These are phyloP conservation scores for Stephania cephalantha DNA, from an alignment of 164 flowering plant genomes.

Conservation along the genomic window DNA sequence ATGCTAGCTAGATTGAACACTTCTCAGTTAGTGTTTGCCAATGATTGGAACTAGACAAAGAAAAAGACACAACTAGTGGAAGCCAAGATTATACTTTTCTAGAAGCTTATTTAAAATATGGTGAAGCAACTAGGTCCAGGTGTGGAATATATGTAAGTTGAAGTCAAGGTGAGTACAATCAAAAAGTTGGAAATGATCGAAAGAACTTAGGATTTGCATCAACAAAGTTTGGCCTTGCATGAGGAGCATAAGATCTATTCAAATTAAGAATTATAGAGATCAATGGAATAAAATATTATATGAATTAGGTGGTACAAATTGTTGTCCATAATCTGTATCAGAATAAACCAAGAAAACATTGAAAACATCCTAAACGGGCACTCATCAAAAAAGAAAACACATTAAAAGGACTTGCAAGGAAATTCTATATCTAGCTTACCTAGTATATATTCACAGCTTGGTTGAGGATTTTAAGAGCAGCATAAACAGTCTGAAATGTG, in stretches of 20 bases:
- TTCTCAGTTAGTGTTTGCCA: neutral
- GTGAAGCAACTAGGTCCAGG: neutral
- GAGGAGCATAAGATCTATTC: neutral
- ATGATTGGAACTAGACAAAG: constrained; percentile 1
- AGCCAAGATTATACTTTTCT: neutral
- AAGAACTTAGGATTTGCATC: neutral
- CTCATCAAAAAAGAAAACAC: too few relatives aligned
- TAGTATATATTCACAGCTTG: neutral
- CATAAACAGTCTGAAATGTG: neutral
- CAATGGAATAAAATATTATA: neutral
- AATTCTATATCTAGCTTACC: too few relatives aligned
- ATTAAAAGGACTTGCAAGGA: too few relatives aligned
- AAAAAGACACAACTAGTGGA: neutral
- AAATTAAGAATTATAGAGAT: neutral
- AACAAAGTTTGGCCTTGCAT: neutral
- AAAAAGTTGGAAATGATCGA: neutral
- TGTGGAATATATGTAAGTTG: neutral
- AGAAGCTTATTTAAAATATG: neutral
- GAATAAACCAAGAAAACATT: neutral
- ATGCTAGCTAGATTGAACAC: neutral
- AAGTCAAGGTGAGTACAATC: neutral
- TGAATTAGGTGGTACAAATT: neutral
- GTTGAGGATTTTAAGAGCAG: neutral
- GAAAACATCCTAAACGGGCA: neutral
- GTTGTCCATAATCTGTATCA: neutral